Evolutionary conservation across 2,329 filamentous ascomycete species (phyloP).

Genomic region (Penicillium sp.): DNA sequence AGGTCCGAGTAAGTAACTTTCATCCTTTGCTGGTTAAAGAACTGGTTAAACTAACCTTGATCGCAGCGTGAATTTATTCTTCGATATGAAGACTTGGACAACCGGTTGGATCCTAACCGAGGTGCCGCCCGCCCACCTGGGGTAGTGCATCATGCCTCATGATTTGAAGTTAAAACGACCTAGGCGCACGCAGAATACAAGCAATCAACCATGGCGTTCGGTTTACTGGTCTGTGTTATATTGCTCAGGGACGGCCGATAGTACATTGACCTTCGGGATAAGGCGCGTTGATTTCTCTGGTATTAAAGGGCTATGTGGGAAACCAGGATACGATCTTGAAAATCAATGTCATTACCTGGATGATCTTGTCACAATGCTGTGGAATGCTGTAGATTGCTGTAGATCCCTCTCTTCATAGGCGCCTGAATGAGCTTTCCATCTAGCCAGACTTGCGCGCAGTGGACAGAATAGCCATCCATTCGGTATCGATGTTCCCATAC

Average conservation of each 20-base stretch:
- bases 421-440: background rate
- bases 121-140: constrained; percentile 28
- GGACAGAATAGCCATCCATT: constrained; percentile 26
- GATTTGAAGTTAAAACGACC: constrained; percentile 12
- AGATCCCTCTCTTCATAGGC: background rate
- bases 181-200: constrained; percentile 13
- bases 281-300: constrained; percentile 23
- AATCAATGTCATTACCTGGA: constrained; percentile 18
- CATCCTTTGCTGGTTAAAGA: background rate
- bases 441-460: constrained; percentile 23
- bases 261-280: constrained; percentile 19
- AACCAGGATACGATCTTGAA: constrained; percentile 22
- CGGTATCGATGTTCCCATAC: constrained; percentile 17
- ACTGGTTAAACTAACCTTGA: constrained; percentile 9
- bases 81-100: constrained; percentile 44
- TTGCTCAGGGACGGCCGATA: constrained; percentile 21
- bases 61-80: constrained; percentile 41
- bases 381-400: background rate
- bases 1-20: constrained; percentile 36
- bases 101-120: constrained; percentile 36
- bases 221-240: constrained; percentile 23
- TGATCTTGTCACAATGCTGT: constrained; percentile 14
- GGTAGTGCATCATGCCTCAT: constrained; percentile 33
- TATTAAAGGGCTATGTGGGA: constrained; percentile 18
- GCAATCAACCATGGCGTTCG: constrained; percentile 29